Conservation (phyloP, 2,329 filamentous ascomycete genomes). For the Diaporthe aspalathi region DNA sequence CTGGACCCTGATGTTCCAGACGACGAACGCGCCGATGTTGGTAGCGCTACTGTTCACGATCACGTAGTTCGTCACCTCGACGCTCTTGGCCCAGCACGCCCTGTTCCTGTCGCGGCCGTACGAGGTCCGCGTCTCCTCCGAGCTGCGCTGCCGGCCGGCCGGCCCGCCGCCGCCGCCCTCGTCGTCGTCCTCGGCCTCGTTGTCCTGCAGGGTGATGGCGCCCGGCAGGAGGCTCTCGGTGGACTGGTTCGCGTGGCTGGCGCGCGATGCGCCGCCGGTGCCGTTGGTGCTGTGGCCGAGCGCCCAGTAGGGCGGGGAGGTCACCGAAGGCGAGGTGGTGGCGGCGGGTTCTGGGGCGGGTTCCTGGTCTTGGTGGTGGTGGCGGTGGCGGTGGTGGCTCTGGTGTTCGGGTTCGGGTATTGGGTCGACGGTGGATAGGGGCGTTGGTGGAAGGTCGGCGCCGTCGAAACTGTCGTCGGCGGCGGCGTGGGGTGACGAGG, state of each 20-base stretch:
- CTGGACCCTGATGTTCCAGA: slow-evolving; percentile 91
- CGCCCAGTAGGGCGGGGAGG: slow-evolving; percentile 59
- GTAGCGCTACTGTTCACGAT: slow-evolving; percentile 67
- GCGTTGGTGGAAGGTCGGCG: slow-evolving; percentile 18
- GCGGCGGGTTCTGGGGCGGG: not conserved
- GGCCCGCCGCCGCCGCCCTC: slow-evolving; percentile 56
- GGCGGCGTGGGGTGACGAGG: not conserved
- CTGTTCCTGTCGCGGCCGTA: slow-evolving; percentile 57
- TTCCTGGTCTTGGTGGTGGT: not conserved
- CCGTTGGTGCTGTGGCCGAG: slow-evolving; percentile 43
- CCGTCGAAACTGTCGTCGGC: slow-evolving; percentile 1
- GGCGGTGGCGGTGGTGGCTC: not conserved
- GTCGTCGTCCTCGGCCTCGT: slow-evolving; percentile 64
- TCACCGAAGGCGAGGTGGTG: slow-evolving; percentile 46
- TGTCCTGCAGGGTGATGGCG: slow-evolving; percentile 72
- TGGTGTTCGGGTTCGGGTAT: slow-evolving; percentile 24
- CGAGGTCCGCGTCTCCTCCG: slow-evolving; percentile 37
- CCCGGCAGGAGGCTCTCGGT: slow-evolving; percentile 63
- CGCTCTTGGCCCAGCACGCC: slow-evolving; percentile 74
- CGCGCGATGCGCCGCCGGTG: slow-evolving; percentile 45
- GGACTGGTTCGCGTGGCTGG: slow-evolving; percentile 56
- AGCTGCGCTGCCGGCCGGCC: slow-evolving; percentile 38
- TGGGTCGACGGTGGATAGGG: slow-evolving; percentile 25
- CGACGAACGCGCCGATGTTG: slow-evolving; percentile 87
- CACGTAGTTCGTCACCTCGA: slow-evolving; percentile 68